Percentiles rank a stretch among this genome's conserved stretches.
These are phyloP conservation scores for Candida adriatica DNA, from an alignment of 805 yeast species.

Conservation along the genomic window DNA sequence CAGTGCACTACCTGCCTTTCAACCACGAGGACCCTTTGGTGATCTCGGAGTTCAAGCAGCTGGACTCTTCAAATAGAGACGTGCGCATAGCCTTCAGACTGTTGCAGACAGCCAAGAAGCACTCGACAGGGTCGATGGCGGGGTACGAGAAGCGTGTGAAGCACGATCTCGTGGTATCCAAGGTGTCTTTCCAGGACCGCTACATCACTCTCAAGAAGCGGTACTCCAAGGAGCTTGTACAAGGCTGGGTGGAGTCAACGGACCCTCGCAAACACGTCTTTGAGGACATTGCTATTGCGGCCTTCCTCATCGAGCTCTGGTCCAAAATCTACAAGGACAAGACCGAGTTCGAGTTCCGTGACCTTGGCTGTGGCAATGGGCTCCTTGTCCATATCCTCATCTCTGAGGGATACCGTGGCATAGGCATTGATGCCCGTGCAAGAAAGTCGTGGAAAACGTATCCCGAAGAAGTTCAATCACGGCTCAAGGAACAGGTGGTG, in stretches of 20 bases:
- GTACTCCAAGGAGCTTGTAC: constrained; percentile 68
- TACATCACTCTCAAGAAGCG: constrained; percentile 77
- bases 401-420: constrained; percentile 75
- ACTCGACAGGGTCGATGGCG: constrained; percentile 72
- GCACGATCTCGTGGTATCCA: constrained; percentile 82
- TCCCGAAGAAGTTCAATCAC: constrained; percentile 53
- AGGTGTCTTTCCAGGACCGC: constrained; percentile 74
- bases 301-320: constrained; percentile 89
- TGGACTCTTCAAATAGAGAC: constrained; percentile 50
- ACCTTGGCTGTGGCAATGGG: constrained; percentile 95
- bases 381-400: constrained; percentile 66
- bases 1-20: constrained; percentile 75
- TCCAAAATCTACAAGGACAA: constrained; percentile 34
- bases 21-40: constrained; percentile 22
- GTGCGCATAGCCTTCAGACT: constrained; percentile 78
- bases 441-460: constrained; percentile 83
- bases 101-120: constrained; percentile 73
- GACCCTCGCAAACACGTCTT: constrained; percentile 95
- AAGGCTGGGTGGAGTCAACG: constrained; percentile 87
- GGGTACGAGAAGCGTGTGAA: constrained; percentile 86
- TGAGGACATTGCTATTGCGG: constrained; percentile 94
- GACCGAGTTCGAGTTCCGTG: constrained; percentile 63
- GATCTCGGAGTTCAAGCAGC: constrained; percentile 22
- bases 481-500: constrained; percentile 68
- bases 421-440: constrained; percentile 84